These are phyloP conservation scores for Vishniacozyma victoriae DNA, from an alignment of 768 basidiomycete species.

Conservation along the genomic window DNA sequence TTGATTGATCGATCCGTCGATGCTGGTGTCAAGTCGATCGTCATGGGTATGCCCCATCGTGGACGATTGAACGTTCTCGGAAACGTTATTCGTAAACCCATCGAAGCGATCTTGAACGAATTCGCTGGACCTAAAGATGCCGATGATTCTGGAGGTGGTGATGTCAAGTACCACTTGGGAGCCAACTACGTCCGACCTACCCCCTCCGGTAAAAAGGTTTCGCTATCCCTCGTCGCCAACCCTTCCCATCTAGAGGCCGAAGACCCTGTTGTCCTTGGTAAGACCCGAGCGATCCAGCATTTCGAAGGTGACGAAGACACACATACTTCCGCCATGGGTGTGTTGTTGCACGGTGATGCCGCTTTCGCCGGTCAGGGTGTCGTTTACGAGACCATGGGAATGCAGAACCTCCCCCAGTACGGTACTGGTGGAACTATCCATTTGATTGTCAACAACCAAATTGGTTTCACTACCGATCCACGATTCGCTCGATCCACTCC, in stretches of 20 bases:
- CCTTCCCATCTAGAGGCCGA: slow-evolving; percentile 97
- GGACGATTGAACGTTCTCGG: slow-evolving; percentile 95
- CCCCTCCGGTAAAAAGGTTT: slow-evolving; percentile 94
- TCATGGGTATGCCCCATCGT: slow-evolving; percentile 99
- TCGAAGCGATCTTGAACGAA: slow-evolving; percentile 96
- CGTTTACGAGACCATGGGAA: slow-evolving; percentile 99
- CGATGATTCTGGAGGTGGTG: slow-evolving; percentile 79
- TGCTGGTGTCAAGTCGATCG: slow-evolving; percentile 87
- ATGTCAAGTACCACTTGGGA: slow-evolving; percentile 97
- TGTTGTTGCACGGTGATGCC: slow-evolving; percentile 94
- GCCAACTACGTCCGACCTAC: slow-evolving; percentile 98
- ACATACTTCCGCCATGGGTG: slow-evolving; percentile 84
- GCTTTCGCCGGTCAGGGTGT: slow-evolving; percentile 98
- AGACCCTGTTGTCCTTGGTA: slow-evolving; percentile 96
- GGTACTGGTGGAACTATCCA: slow-evolving; percentile 98
- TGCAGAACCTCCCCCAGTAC: slow-evolving; percentile 89
- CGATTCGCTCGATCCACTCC: slow-evolving; percentile 95
- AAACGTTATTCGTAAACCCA: slow-evolving; percentile 97
- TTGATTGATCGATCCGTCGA: slow-evolving; percentile 98
- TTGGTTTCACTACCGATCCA: slow-evolving; percentile 98
- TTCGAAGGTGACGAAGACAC: slow-evolving; percentile 77
- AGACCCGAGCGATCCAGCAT: slow-evolving; percentile 95
- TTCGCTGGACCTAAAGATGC: slow-evolving; percentile 68
- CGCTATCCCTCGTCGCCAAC: slow-evolving; percentile 94
- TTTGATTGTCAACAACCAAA: slow-evolving; percentile 97